These are phyloP conservation scores for Fraxinus greggii DNA, from an alignment of 305 asterid species.

Conservation along the genomic window DNA sequence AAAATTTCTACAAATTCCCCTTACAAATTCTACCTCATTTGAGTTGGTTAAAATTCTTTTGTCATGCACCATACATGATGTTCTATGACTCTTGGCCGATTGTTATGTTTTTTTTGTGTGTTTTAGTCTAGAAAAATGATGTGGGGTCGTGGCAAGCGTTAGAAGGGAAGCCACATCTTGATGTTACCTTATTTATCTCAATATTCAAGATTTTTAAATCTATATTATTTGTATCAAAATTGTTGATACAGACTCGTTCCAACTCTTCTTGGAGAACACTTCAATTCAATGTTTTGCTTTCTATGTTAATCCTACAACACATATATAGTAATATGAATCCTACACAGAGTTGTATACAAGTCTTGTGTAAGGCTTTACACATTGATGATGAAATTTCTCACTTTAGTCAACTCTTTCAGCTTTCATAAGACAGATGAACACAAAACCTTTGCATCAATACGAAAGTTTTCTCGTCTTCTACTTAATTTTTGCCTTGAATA, in stretches of 20 bases:
- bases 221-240: background rate
- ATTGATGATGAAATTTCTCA: background rate
- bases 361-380: too few species aligned
- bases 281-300: background rate
- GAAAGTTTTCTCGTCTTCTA: background rate
- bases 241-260: background rate
- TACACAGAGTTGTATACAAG: too few species aligned
- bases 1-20: too few species aligned
- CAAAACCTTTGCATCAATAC: background rate
- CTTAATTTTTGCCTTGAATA: background rate
- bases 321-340: background rate
- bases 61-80: background rate
- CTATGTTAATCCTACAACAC: background rate
- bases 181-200: background rate
- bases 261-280: background rate
- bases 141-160: too few species aligned
- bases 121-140: too few species aligned
- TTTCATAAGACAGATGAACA: background rate
- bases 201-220: background rate
- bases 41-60: background rate
- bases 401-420: background rate
- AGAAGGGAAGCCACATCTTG: too few species aligned
- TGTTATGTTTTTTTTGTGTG: too few species aligned
- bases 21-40: background rate
- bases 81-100: background rate